Evolutionary conservation across 768 basidiomycete genomes (phyloP), one percentile per base, ranked within the genome.

Genomic region (Mycena vulgaris): DNA sequence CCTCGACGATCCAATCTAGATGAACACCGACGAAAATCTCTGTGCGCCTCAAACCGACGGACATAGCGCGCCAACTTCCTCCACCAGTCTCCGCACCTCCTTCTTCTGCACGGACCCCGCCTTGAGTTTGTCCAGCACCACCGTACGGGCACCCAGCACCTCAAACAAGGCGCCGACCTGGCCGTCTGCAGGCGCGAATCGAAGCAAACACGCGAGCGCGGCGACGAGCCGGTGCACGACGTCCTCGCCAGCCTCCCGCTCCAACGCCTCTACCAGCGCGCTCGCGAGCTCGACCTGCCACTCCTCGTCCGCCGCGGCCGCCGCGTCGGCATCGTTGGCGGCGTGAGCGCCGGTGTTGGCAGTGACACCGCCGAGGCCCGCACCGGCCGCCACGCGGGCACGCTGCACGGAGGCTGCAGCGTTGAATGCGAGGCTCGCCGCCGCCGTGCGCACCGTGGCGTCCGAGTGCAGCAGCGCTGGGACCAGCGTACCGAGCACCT

Each of bases 211-310:
- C 0, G 90, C 96, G 37, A 98, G 81, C 7, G 92, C 91, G 3
- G 94, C 95, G 0, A 89, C 85, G 47, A 98, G 81, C 16, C 96
- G 93, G 78, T 98, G 94, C 1, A 96, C 95, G 74, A 95, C 90
- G 76, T 97, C 96, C 78, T 95, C 93, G 72, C 85, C 93, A 62
- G 83, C 80, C 70, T 82, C 87, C 81, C 97, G 95, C 71, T 85
- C 86, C 23, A 97, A 75, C 21, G 93, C 94, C 78, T 95, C 94
- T 0, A 96, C 78, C n/a, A 98, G 76, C 0, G 94, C 97, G 75
- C 92, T 94, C 2, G 91, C 83, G 35, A 97, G 80, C 82, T 98
- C 97, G 0, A 93, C 84, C 75, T 95, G 91, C 94, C 95, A 97
- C 63, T 96, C 96, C 23, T 87, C 94, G 62, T 90, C 89, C 59